Evolutionary conservation across 2,329 filamentous ascomycete species (phyloP).

Genomic region (Penicillium sp.): DNA sequence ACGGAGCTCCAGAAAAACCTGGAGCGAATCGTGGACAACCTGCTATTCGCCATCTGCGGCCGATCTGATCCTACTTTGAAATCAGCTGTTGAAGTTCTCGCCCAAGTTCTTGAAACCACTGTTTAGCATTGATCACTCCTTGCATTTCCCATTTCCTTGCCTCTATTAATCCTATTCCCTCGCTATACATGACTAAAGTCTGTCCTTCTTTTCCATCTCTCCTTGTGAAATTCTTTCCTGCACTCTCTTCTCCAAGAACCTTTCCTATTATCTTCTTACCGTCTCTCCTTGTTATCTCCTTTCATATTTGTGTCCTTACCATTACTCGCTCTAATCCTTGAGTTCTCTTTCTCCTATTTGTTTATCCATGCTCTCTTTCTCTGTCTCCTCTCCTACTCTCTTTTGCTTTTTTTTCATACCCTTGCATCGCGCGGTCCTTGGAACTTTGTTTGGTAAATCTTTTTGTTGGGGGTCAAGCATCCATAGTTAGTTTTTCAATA

Average conservation of each 20-base stretch:
- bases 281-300: background rate
- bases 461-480: slow-evolving; percentile 1
- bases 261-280: background rate
- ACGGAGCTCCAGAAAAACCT: slow-evolving; percentile 33
- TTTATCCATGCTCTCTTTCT: background rate
- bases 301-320: background rate
- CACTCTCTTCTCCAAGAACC: background rate
- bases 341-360: background rate
- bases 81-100: slow-evolving; percentile 39
- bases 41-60: slow-evolving; percentile 39
- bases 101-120: slow-evolving; percentile 40
- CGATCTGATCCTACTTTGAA: slow-evolving; percentile 38
- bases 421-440: slow-evolving; percentile 24
- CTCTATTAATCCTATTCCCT: background rate
- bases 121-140: slow-evolving; percentile 14
- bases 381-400: background rate
- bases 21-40: slow-evolving; percentile 38
- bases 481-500: slow-evolving; percentile 20
- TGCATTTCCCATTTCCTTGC: slow-evolving; percentile 3
- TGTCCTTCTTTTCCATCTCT: background rate
- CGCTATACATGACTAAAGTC: background rate
- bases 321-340: background rate
- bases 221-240: background rate
- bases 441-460: slow-evolving; percentile 7
- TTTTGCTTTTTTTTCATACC: slow-evolving; percentile 19